These are phyloP conservation scores for Fragilaria radians DNA, from an alignment of 108 stramenopile genomes.

Conservation along the genomic window DNA sequence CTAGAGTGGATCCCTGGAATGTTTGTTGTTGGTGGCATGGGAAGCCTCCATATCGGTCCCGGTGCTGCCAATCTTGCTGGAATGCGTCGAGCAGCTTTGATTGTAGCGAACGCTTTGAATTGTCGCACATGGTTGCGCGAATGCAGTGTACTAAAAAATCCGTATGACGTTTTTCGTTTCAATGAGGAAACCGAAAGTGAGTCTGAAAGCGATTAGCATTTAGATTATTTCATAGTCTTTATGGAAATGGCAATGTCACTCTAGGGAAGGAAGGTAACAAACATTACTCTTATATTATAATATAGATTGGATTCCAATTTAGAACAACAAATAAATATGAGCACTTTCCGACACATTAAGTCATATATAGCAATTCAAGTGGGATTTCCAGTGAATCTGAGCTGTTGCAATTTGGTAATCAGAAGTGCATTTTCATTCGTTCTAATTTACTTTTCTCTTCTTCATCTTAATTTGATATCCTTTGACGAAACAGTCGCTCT, in stretches of 20 bases:
- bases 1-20: slow-evolving; percentile 34
- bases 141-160: slow-evolving; percentile 22
- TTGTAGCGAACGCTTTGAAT: slow-evolving; percentile 41
- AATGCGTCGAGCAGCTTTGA: slow-evolving; percentile 46
- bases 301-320: background rate
- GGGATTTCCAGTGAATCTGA: background rate
- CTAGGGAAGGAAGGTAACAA: background rate
- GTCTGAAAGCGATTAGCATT: background rate
- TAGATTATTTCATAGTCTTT: background rate
- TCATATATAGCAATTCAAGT: background rate
- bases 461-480: background rate
- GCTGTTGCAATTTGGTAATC: background rate
- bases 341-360: background rate
- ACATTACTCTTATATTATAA: background rate
- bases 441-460: background rate
- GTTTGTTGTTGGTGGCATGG: slow-evolving; percentile 52
- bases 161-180: slow-evolving; percentile 16
- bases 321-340: background rate
- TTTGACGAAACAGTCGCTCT: no score
- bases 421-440: background rate
- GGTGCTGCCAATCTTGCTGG: slow-evolving; percentile 72
- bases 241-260: background rate
- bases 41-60: slow-evolving; percentile 50
- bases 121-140: slow-evolving; percentile 43
- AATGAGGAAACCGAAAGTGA: background rate